Base-by-base conservation (phyloP, 1,284 basidiomycete species). In the Leccinum griseonigrum region DNA sequence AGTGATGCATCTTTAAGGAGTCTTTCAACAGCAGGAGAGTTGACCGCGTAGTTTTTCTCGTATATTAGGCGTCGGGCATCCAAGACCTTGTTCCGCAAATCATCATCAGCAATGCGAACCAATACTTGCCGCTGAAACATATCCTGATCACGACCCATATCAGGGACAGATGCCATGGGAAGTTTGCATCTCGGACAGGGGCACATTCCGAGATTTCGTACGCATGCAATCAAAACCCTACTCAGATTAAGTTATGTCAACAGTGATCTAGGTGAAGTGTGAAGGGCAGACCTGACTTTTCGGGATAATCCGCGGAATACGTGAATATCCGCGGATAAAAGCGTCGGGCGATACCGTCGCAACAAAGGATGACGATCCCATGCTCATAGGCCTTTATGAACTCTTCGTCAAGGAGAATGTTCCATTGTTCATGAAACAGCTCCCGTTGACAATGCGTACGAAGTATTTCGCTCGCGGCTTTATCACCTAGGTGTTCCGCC, bases 141-240 rank as follows among this genome's bases (percentile, higher is more conserved):
- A 26, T 26, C 38, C 38, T 46, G 26, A 2, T 13, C 2, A 5
- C 48, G 52, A 18, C 54, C 55, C 14, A 75, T 57, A 4, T 68
- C 56, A 22, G 60, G 51, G 13, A 61, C 8, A 13, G 48, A 22
- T 4, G 8, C 40, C 57, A 34, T 63, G 65, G 38, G 28, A 26
- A 69, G 61, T 1, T 66, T 61, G 61, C 77, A 79, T 2, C 64
- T 66, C 3, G 75, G 74, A 60, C 78, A 79, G 0, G 71, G 74
- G 46, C 66, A 75, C 3, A 50, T 50, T 1, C 72, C 73, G 16
- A 67, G 63, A 52, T 71, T 65, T n/a, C 66, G 61, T 31, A 75
- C 70, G 2, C 64, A 67, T 3, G 72, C 69, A 5, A 76, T 60
- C 11, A 74, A 58, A 6, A 69, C 66, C 60, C 74, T 75, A 52